phyloP scores from a whole-genome alignment of 192 early-diverging fungal species.

The Gorgonomyces haynaldii region DNA sequence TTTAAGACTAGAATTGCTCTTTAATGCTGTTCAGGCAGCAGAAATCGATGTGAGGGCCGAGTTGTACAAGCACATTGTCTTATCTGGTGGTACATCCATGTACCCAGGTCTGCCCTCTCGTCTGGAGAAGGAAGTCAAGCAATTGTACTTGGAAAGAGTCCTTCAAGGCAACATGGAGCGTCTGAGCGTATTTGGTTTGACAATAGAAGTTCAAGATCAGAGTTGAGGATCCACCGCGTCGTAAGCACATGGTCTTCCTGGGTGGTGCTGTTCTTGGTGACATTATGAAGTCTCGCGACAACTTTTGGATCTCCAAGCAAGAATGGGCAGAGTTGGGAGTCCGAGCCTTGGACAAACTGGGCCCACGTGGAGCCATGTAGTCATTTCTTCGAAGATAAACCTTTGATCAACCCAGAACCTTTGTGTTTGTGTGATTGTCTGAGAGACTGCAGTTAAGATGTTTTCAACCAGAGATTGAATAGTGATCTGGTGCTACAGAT shows the following conservation, averaged over 20 bases:
- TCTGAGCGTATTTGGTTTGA: slow-evolving; percentile 51
- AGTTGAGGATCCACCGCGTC: slow-evolving; percentile 94
- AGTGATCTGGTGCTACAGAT: no score
- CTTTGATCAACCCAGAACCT: background rate
- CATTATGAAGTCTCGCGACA: slow-evolving; percentile 82
- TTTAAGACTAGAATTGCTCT: slow-evolving; percentile 64
- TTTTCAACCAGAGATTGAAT: no score
- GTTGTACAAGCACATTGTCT: slow-evolving; percentile 93
- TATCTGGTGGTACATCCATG: slow-evolving; percentile 98
- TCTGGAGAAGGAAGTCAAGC: slow-evolving; percentile 96
- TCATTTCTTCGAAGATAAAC: background rate
- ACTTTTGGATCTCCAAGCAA: slow-evolving; percentile 84
- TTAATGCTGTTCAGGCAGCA: slow-evolving; percentile 82
- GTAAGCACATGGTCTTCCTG: slow-evolving; percentile 97
- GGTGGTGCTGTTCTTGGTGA: slow-evolving; percentile 94
- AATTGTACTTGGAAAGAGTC: slow-evolving; percentile 84
- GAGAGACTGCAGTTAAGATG: background rate
- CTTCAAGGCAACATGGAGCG: slow-evolving; percentile 71
- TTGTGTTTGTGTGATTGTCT: background rate
- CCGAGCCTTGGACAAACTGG: slow-evolving; percentile 50
- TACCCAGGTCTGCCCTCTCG: slow-evolving; percentile 94
- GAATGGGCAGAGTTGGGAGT: slow-evolving; percentile 90
- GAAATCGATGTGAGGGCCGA: slow-evolving; percentile 88
- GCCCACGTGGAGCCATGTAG: slow-evolving; percentile 12
- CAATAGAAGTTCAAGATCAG: slow-evolving; percentile 90